Base-by-base conservation (phyloP, 2,329 filamentous ascomycete genomes). In the Pyrenophora teres region DNA sequence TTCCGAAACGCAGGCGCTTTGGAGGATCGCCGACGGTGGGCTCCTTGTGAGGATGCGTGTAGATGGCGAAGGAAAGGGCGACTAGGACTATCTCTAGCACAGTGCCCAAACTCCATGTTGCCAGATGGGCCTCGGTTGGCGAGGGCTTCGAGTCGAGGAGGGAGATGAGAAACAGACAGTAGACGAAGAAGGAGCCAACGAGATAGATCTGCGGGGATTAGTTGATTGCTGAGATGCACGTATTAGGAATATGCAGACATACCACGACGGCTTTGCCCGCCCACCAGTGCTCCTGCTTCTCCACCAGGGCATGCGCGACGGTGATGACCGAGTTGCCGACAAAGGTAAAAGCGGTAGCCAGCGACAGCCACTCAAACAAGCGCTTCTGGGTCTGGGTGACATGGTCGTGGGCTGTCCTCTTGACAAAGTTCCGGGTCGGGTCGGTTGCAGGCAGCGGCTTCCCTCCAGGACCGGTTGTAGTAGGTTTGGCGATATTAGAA, bases 91-190 rank as follows among this genome's bases (percentile, higher is more conserved):
- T 63, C 73, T 99, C 94, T 56, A 91, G 81, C 21, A 83, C 73
- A n/a, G 91, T 72, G 21, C 87, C 87, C 37, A 91, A 75, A 36
- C 81, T 71, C 94, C 94, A 99, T 63, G 90, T 86, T 40, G 88
- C 75, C 49, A 93, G 83, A 74, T 97, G 92, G 46, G 90, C 86
- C 40, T 86, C 78, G 42, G 87, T 92, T 0, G 94, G 94, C 10
- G 89, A 89, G 30, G 90, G 87, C 56, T 84, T 86, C 68, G 88
- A 89, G 73, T 97, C 92, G 65, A 96, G 81, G 50, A 97, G 83
- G 25, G 92, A 92, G 67, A 97, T 88, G 60, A 95, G 82, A 60
- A 96, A 83, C 62, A 96, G 87, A 42, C 89, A 82, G 77, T 95
- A 94, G 58, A 94, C 85, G 79, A 96, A 96, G 60, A 92, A 88